Evolutionary conservation across 1,139 yeast species (phyloP).

Genomic region (Yamadazyma friedrichii): DNA sequence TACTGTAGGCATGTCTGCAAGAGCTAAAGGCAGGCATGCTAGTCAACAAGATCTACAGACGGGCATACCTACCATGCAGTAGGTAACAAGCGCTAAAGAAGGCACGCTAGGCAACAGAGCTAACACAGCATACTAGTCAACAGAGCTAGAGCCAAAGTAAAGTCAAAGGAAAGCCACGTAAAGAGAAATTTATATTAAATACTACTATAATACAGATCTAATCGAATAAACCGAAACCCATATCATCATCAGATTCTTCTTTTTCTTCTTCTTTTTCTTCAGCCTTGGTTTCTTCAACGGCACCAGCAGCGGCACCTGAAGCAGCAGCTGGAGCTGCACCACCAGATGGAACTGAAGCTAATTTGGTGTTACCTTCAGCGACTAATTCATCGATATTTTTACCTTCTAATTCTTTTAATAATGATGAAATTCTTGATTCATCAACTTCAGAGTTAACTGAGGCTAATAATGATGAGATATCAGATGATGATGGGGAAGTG

Average conservation of each 20-base stretch:
- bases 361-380: constrained; percentile 78
- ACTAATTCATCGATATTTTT: constrained; percentile 72
- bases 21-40: no score
- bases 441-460: constrained; percentile 81
- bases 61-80: no score
- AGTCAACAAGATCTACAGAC: no score
- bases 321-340: constrained; percentile 72
- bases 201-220: constrained; percentile 28
- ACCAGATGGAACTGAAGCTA: constrained; percentile 81
- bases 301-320: constrained; percentile 43
- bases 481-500: constrained; percentile 73
- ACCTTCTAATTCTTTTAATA: constrained; percentile 74
- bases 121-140: no score
- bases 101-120: no score
- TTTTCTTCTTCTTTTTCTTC: constrained; percentile 38
- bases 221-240: constrained; percentile 92
- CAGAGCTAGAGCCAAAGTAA: no score
- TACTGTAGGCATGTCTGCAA: no score
- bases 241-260: constrained; percentile 71
- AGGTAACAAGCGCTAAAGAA: no score
- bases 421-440: constrained; percentile 64
- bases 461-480: constrained; percentile 68
- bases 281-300: constrained; percentile 38
- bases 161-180: no score
- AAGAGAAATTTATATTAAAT: constrained; percentile 2